Evolutionary conservation across 148 eudicot species (phyloP).

Genomic region (Bassia scoparia): DNA sequence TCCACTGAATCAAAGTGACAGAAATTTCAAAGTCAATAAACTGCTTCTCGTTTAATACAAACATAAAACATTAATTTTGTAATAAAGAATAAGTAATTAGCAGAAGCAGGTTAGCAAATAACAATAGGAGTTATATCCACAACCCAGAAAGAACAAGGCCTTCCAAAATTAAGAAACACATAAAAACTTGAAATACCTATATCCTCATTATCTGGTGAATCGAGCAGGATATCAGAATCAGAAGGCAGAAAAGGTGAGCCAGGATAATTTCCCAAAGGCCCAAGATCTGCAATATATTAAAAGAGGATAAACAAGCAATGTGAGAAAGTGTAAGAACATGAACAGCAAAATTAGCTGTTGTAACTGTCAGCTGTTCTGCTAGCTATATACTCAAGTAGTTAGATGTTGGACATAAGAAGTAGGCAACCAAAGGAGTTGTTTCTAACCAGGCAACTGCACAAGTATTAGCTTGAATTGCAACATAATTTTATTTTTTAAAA

Average conservation of each 20-base stretch:
- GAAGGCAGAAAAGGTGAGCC: slow-evolving; percentile 93
- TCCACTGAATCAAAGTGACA: slow-evolving; percentile 57
- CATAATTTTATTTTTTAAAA: no score
- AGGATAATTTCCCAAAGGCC: slow-evolving; percentile 92
- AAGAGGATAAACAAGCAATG: slow-evolving; percentile 2
- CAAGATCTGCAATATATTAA: slow-evolving; percentile 61
- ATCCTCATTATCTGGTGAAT: slow-evolving; percentile 83
- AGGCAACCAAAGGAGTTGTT: background rate
- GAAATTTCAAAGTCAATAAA: background rate
- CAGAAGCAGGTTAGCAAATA: no score
- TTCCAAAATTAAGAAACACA: slow-evolving; percentile 6
- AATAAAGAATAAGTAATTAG: no score
- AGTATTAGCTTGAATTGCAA: background rate
- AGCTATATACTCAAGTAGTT: background rate
- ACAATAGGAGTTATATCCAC: no score
- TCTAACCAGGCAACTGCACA: background rate
- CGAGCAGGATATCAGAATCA: slow-evolving; percentile 83
- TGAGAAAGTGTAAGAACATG: background rate
- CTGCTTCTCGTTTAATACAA: background rate
- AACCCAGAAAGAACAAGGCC: background rate
- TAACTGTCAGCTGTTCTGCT: background rate
- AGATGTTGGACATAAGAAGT: background rate
- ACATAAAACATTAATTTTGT: no score
- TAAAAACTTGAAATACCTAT: slow-evolving; percentile 46
- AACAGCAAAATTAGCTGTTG: background rate